These are phyloP conservation scores for Phytophthora capsici DNA, from an alignment of 352 stramenopile genomes.

Conservation along the genomic window DNA sequence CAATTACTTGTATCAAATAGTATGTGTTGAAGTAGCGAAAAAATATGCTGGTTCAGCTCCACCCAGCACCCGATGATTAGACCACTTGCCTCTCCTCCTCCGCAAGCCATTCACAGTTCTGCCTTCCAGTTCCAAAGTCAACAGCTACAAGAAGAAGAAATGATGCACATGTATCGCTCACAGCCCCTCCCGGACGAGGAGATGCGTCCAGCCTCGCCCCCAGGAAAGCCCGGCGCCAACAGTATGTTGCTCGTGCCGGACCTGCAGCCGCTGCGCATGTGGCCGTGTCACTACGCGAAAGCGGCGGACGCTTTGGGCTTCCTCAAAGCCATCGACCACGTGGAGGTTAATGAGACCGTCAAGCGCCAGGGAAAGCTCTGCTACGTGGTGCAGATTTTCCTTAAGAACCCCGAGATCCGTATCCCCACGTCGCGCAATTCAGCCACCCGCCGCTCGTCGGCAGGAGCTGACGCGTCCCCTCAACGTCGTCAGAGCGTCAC, in stretches of 20 bases:
- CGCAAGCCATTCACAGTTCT: conserved; percentile 26
- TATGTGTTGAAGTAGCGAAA: background rate
- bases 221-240: conserved; percentile 20
- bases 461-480: conserved; percentile 14
- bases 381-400: conserved; percentile 51
- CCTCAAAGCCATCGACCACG: conserved; percentile 47
- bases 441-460: conserved; percentile 32
- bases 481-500: conserved; percentile 20
- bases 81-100: background rate
- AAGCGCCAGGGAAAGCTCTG: conserved; percentile 40
- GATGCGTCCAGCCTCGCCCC: conserved; percentile 18
- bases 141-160: conserved; percentile 1
- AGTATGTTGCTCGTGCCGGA: conserved; percentile 37
- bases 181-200: conserved; percentile 14
- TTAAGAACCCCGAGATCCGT: conserved; percentile 50
- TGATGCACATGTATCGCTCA: conserved; percentile 27
- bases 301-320: conserved; percentile 45
- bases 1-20: background rate
- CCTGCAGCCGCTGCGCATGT: conserved; percentile 49
- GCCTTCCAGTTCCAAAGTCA: background rate
- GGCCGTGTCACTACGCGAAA: conserved; percentile 49
- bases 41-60: background rate
- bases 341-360: conserved; percentile 43
- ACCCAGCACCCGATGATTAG: conserved; percentile 22
- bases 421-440: conserved; percentile 50